These are phyloP conservation scores for Nymphaea thermarum DNA, from an alignment of 164 flowering plant species.

Conservation along the genomic window DNA sequence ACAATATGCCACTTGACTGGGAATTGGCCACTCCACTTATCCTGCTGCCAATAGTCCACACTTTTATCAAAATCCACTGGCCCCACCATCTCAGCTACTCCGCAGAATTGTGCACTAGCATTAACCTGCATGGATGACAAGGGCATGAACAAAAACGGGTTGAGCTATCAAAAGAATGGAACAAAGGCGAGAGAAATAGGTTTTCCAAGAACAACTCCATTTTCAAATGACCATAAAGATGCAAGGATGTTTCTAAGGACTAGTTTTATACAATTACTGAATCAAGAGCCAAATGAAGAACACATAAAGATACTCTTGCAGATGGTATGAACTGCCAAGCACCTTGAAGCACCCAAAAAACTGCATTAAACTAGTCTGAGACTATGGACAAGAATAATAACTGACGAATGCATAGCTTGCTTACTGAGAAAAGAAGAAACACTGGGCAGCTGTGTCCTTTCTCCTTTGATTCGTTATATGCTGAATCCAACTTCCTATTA, in stretches of 20 bases:
- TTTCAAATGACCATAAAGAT: too few relatives aligned
- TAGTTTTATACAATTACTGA: too few relatives aligned
- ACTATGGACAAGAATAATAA: too few relatives aligned
- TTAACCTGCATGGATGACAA: conserved; percentile 48
- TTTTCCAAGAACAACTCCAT: background rate
- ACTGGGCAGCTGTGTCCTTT: conserved; percentile 45
- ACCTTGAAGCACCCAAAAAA: too few relatives aligned
- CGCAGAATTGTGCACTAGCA: conserved; percentile 95
- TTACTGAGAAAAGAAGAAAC: conserved; percentile 83
- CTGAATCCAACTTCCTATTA: conserved; percentile 77
- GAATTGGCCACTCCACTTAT: conserved; percentile 93
- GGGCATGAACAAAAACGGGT: background rate
- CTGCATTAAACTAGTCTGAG: too few relatives aligned
- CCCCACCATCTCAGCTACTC: conserved; percentile 95
- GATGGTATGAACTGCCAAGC: too few relatives aligned
- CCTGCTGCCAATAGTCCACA: conserved; percentile 96
- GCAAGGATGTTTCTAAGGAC: too few relatives aligned
- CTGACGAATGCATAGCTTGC: background rate
- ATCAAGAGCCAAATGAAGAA: too few relatives aligned
- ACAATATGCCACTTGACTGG: conserved; percentile 91
- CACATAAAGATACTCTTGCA: too few relatives aligned
- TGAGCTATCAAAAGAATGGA: background rate
- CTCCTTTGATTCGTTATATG: conserved; percentile 66
- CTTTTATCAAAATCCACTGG: conserved; percentile 83
- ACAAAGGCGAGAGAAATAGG: background rate